phyloP scores from a whole-genome alignment of 371 early-diverging fungal species.

The Phascolomyces articulosus region DNA sequence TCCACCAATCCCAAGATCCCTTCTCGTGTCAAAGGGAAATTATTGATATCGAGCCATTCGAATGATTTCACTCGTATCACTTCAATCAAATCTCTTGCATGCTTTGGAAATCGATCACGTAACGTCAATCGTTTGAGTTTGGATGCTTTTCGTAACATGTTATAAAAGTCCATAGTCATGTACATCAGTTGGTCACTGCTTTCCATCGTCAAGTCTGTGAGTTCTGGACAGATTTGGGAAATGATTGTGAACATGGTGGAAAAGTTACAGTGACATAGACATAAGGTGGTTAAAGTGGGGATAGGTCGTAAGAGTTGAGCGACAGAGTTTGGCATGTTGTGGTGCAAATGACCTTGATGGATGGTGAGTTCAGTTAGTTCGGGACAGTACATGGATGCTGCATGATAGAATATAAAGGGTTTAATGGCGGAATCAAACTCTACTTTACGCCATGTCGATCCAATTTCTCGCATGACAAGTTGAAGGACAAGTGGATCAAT shows the following conservation, averaged over 20 bases:
- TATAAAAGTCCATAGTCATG: background rate
- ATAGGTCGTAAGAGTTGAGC: background rate
- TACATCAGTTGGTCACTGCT: background rate
- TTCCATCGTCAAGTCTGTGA: background rate
- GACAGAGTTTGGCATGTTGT: background rate
- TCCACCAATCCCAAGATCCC: background rate
- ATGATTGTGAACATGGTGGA: background rate
- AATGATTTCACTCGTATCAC: background rate
- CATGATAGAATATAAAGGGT: background rate
- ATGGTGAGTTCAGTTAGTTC: background rate
- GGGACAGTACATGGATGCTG: constrained; percentile 5
- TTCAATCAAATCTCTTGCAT: background rate
- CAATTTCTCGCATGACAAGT: constrained; percentile 6
- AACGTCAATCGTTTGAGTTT: background rate
- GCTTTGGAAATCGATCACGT: background rate
- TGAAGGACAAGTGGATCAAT: constrained; percentile 1
- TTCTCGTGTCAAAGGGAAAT: background rate
- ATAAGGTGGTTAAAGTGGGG: background rate
- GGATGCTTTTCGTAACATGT: background rate
- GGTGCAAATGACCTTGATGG: background rate
- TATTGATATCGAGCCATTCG: background rate
- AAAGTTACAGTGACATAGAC: background rate
- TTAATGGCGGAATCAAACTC: background rate
- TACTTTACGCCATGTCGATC: constrained; percentile 4
- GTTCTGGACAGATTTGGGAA: background rate